phyloP scores from a whole-genome alignment of 805 yeast genomes.

The Hanseniaspora lachancei region DNA sequence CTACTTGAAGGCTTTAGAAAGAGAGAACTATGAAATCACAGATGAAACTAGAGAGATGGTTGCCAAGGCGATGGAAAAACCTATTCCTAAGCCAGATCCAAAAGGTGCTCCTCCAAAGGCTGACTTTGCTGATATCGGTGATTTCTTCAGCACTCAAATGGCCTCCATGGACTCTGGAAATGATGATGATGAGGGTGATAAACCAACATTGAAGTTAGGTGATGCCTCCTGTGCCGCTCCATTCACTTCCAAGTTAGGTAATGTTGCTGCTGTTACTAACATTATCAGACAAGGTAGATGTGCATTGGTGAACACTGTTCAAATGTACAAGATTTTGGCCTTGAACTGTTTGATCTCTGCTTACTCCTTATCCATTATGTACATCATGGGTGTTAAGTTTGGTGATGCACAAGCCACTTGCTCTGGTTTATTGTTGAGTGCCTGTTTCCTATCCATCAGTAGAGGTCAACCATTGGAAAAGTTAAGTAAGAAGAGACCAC shows the following conservation, averaged over 20 bases:
- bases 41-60: constrained; percentile 56
- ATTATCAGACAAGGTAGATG: constrained; percentile 96
- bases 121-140: constrained; percentile 49
- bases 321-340: constrained; percentile 96
- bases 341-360: constrained; percentile 94
- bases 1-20: constrained; percentile 72
- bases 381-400: constrained; percentile 92
- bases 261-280: constrained; percentile 83
- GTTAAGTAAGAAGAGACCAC: constrained; percentile 88
- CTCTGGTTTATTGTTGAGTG: constrained; percentile 82
- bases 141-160: constrained; percentile 41
- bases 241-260: constrained; percentile 84
- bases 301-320: constrained; percentile 92
- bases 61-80: constrained; percentile 35
- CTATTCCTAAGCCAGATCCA: constrained; percentile 23
- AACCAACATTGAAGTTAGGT: constrained; percentile 86
- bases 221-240: constrained; percentile 99
- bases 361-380: constrained; percentile 83
- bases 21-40: constrained; percentile 66
- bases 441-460: constrained; percentile 89
- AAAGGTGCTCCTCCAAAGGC: constrained; percentile 28
- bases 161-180: constrained; percentile 30
- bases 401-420: constrained; percentile 98
- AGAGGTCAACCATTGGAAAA: constrained; percentile 84
- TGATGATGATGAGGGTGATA: constrained; percentile 49